Percentiles rank a stretch among this genome's conserved stretches.
These are phyloP conservation scores for Halocafeteria seosinensis DNA, from an alignment of 108 stramenopile genomes.

Conservation along the genomic window DNA sequence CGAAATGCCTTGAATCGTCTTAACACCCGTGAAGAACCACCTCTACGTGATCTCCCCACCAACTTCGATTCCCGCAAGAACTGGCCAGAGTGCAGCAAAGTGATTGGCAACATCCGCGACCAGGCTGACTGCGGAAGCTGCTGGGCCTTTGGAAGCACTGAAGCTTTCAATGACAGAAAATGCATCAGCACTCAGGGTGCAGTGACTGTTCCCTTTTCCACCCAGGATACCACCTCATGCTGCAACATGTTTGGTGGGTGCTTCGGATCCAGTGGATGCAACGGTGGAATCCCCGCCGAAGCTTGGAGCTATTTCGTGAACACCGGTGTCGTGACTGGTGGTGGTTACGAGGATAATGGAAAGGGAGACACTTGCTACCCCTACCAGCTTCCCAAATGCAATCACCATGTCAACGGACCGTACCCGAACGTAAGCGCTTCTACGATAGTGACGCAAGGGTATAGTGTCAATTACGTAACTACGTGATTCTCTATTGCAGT, in stretches of 20 bases:
- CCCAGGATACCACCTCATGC: conserved; percentile 36
- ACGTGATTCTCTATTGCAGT: no score
- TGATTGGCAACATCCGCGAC: conserved; percentile 25
- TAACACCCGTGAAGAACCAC: no score
- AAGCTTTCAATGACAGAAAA: conserved; percentile 38
- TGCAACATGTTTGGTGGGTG: conserved; percentile 2
- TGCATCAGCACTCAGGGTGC: conserved; percentile 15
- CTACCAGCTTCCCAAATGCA: conserved; percentile 39
- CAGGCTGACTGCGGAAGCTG: conserved; percentile 38
- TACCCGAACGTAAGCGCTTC: no score
- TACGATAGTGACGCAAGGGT: no score
- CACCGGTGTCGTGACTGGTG: conserved; percentile 35
- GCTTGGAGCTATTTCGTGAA: conserved; percentile 36
- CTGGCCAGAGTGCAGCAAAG: conserved; percentile 29
- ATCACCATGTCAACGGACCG: conserved; percentile 38
- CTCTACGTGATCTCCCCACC: not conserved
- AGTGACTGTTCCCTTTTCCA: conserved; percentile 20
- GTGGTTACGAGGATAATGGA: conserved; percentile 17
- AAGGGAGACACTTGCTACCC: conserved; percentile 32
- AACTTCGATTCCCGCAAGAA: conserved; percentile 31
- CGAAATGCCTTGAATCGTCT: no score
- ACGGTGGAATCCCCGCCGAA: conserved; percentile 39
- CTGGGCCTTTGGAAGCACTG: conserved; percentile 44
- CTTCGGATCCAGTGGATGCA: conserved; percentile 34
- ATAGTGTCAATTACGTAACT: no score